These are phyloP conservation scores for Nemania abortiva DNA, from an alignment of 2,329 filamentous ascomycete genomes.

Conservation along the genomic window DNA sequence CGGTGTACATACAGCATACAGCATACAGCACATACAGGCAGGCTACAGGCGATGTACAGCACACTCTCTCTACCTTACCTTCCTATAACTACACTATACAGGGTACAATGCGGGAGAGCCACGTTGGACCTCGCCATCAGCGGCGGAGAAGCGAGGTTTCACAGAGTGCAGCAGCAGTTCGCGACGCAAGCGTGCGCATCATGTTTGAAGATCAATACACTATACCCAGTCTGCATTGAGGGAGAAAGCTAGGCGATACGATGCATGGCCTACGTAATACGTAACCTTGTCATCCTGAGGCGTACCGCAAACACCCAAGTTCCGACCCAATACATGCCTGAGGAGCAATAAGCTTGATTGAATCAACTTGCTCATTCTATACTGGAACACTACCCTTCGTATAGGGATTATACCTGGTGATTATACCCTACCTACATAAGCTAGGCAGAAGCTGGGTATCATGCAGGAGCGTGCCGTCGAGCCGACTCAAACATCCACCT, in stretches of 20 bases:
- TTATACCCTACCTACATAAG: conserved; percentile 5
- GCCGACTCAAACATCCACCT: neutral
- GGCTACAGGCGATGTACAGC: too few relatives aligned
- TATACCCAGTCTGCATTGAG: conserved; percentile 12
- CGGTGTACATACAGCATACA: too few relatives aligned
- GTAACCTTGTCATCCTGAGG: conserved; percentile 21
- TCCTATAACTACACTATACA: neutral
- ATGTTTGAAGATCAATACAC: conserved; percentile 26
- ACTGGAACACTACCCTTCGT: neutral
- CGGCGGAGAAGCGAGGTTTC: conserved; percentile 34
- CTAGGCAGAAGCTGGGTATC: conserved; percentile 1
- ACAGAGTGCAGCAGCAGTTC: conserved; percentile 33
- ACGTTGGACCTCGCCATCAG: conserved; percentile 32
- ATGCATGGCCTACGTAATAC: conserved; percentile 20
- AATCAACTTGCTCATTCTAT: neutral
- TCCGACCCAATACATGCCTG: conserved; percentile 1
- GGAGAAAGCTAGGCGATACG: conserved; percentile 13
- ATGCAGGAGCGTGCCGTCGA: conserved; percentile 19
- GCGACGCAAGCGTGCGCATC: conserved; percentile 24
- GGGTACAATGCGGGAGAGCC: conserved; percentile 20
- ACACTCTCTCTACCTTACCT: neutral
- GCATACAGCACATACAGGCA: neutral
- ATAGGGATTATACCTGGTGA: neutral
- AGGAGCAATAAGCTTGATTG: conserved; percentile 5
- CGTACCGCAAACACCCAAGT: conserved; percentile 26